Base-by-base conservation (phyloP, 2,329 filamentous ascomycete genomes). In the Trichoderma guizhouense region DNA sequence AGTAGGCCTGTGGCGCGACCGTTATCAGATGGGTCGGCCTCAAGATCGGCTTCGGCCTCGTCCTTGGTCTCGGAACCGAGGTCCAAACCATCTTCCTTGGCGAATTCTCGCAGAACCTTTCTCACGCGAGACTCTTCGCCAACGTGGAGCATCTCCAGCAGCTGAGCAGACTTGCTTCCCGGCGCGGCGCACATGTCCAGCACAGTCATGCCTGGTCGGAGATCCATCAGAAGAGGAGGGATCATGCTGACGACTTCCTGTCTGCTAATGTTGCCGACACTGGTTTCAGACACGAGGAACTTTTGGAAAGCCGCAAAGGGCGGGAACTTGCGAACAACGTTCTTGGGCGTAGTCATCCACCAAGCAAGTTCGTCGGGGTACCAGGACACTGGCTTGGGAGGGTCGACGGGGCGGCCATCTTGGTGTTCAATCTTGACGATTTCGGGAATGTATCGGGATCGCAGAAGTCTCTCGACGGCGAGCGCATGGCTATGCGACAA, bases 191-290 rank as follows among this genome's bases (percentile, higher is more conserved):
- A 99, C 85, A 99, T 91, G 81, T 99, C 96, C 76, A 99, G 84
- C 11, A 98, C 95, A 1, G 92, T 92, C 91, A 98, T 97, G 68
- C 95, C 93, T 5, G 96, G 95, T 76, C 90, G 90, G 65, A 98
- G 87, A 78, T 98, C 95, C 86, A 99, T 92, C 77, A 98, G 86
- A 76, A 98, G 88, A 30, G 96, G 96, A 30, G 96, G 96, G 74
- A 99, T 98, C 96, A 99, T 99, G 85, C 94, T 97, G 78, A 99
- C 96, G 58, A 97, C 92, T 84, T 99, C 96, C 83, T 99, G 96
- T 78, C 96, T 90, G 82, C 93, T 97, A 78, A 99, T 98, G 81
- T 98, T 99, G 78, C 96, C 96, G 26, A 98, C 94, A 71, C 93
- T 94, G 5, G 96, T 98, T 86, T 99, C 96, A 67, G 95, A 97